Conservation (phyloP, 768 basidiomycete species). For the Candolleomyces eurysporus region DNA sequence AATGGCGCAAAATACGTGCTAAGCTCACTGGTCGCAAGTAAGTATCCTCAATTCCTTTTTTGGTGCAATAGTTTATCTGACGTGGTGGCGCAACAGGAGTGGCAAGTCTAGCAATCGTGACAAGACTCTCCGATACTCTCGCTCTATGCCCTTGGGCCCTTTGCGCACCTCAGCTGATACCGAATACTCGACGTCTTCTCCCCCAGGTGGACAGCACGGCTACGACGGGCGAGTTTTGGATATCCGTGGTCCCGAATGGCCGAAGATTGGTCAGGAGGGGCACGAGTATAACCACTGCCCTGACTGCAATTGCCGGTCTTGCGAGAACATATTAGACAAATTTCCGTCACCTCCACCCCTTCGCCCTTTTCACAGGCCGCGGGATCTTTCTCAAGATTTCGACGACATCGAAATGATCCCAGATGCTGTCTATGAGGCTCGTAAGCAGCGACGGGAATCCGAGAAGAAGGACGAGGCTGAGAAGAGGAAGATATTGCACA, state of each 20-base stretch:
- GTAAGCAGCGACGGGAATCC: neutral
- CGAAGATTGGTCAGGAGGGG: neutral
- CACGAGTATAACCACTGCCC: neutral
- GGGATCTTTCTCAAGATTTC: slow-evolving; percentile 3
- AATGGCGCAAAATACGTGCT: neutral
- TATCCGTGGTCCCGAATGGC: neutral
- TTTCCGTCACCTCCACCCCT: neutral
- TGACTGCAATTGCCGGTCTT: neutral
- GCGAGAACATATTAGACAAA: neutral
- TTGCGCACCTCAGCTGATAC: slow-evolving; percentile 16
- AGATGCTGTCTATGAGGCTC: slow-evolving; percentile 3
- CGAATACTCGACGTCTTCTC: neutral
- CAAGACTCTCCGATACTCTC: slow-evolving; percentile 23
- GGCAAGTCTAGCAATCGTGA: slow-evolving; percentile 10
- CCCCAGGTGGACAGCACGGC: neutral
- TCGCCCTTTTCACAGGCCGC: neutral
- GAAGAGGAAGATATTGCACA: neutral
- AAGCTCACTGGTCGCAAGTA: neutral
- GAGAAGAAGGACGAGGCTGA: neutral
- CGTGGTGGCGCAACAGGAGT: neutral
- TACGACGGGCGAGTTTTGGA: neutral
- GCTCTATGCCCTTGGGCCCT: slow-evolving; percentile 19
- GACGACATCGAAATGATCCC: slow-evolving; percentile 1
- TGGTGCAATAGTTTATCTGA: neutral
- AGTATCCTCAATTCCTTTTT: neutral